Evolutionary conservation across 768 basidiomycete species (phyloP), one percentile per base, ranked within the genome.

Genomic region (Steccherinum ochraceum): DNA sequence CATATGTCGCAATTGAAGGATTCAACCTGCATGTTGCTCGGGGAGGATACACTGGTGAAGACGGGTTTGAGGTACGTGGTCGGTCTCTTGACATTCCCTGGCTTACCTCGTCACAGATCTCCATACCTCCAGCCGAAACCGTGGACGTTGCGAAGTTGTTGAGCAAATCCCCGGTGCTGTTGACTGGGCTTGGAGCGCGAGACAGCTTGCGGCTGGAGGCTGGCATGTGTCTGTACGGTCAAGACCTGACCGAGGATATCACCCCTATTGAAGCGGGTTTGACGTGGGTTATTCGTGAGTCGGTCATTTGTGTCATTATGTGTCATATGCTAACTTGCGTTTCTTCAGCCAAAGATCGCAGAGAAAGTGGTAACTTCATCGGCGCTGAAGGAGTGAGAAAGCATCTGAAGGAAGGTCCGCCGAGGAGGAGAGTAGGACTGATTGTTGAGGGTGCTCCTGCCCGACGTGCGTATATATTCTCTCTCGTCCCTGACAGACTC

Each of bases 31-130:
- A 98, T 63, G 81, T 98, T 24, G 89, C 93, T 5, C 83, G 96
- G 13, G 91, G 93, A 24, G 96, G 96, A 3, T 99, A 99, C 69
- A 98, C 96, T 0, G 96, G 96, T 11, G 96, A 99, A 69, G 96
- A 99, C 67, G 96, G 96, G 0, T 98, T 99, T 58, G 96, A 99
- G 77, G 93, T 84, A 21, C 52, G 71, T 53, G 56, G 55, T 46
- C 1, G n/a, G 11, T 39, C 35, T 11, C 35, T n/a, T n/a, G n/a
- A 39, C 35, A 11, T 27, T n/a, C 11, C 42, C 42, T 41, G 35
- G 41, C 45, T 40, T 21, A 49, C 5, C 20, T 27, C 3, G 21
- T 12, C 45, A 4, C 49, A 91, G 92, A 92, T 97, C 55, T 95
- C 92, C 3, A 84, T 95, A 40, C 91, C 91, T 1, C 89, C 90